phyloP scores from a whole-genome alignment of 164 flowering plant genomes.

The Pachysandra terminalis region DNA sequence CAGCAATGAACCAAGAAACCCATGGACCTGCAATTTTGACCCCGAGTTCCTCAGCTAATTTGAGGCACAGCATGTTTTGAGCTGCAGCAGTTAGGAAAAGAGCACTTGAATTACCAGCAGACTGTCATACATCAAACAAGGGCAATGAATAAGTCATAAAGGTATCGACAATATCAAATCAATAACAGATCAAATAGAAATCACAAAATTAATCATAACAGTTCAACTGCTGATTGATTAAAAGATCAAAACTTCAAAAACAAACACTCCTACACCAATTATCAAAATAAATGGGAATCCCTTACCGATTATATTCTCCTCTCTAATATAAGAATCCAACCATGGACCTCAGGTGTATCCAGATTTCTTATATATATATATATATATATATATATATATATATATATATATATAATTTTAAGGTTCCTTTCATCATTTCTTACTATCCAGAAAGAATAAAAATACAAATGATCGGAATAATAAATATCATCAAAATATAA shows the following conservation, averaged over 20 bases:
- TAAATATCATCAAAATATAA: too few species aligned
- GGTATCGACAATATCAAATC: background rate
- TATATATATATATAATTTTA: too few species aligned
- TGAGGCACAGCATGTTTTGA: constrained; percentile 88
- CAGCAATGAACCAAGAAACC: constrained; percentile 91
- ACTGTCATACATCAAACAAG: constrained; percentile 49
- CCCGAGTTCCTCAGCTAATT: constrained; percentile 93
- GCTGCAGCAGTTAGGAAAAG: constrained; percentile 99
- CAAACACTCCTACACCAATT: background rate
- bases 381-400: too few species aligned
- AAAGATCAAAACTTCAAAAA: too few species aligned
- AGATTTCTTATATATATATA: too few species aligned
- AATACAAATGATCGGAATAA: too few species aligned
- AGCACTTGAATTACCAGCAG: constrained; percentile 90
- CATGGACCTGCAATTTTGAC: constrained; percentile 76
- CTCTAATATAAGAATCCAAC: too few species aligned
- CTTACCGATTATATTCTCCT: too few species aligned
- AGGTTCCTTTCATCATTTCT: too few species aligned
- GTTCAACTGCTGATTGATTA: background rate
- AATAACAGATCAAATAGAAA: background rate
- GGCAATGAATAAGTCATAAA: constrained; percentile 26
- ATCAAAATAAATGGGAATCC: too few species aligned
- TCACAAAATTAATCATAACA: background rate
- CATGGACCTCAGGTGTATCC: too few species aligned
- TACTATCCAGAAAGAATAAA: too few species aligned